phyloP scores from a whole-genome alignment of 805 yeast species.

The Lachancea sp. region DNA sequence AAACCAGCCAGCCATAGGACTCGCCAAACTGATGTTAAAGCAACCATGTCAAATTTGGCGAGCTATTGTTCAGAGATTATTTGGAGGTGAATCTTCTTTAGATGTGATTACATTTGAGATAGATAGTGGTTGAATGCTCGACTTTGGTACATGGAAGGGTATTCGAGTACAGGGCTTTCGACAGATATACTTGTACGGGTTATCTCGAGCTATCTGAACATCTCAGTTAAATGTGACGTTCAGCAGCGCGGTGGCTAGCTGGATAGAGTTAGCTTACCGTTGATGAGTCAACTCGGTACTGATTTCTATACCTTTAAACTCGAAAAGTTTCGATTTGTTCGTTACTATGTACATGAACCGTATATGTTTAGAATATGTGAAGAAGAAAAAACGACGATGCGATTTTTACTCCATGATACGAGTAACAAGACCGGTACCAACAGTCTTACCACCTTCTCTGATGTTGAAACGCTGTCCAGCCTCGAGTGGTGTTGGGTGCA shows the following conservation, averaged over 20 bases:
- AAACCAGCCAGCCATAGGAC: neutral
- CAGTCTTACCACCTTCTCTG: slow-evolving; percentile 99
- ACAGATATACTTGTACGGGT: neutral
- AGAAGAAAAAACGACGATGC: neutral
- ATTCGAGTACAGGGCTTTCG: neutral
- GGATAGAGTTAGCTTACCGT: no score
- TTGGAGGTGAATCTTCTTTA: no score
- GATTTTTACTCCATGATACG: slow-evolving; percentile 60
- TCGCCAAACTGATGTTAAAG: neutral
- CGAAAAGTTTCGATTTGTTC: neutral
- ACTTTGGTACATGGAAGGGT: neutral
- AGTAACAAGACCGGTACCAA: slow-evolving; percentile 97
- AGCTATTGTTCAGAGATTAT: no score
- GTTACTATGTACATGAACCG: slow-evolving; percentile 1
- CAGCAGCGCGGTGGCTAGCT: no score
- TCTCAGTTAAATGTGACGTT: neutral
- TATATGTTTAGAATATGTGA: slow-evolving; percentile 2
- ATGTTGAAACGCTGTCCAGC: slow-evolving; percentile 97
- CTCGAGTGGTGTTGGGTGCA: slow-evolving; percentile 89
- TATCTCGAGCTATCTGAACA: neutral
- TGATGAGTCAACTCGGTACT: no score
- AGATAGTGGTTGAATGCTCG: no score
- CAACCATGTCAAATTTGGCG: neutral
- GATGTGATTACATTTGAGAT: no score
- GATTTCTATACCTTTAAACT: no score